Evolutionary conservation across 202 grass and related monocot species (phyloP).

Genomic region (Carex sylvatica): DNA sequence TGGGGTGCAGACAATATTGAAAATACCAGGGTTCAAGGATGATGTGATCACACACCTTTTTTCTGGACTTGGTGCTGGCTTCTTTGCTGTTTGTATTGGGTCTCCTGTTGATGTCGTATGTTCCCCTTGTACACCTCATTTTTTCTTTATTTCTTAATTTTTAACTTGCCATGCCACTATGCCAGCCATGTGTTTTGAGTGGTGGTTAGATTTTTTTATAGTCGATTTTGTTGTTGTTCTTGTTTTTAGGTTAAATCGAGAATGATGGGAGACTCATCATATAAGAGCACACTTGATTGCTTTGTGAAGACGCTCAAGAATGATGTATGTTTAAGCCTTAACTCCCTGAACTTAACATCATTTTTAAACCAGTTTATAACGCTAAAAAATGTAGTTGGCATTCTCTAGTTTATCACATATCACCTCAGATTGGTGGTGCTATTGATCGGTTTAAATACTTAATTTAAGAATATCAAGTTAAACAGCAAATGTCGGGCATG

Average conservation of each 20-base stretch:
- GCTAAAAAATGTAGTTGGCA: background rate
- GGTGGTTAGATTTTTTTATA: background rate
- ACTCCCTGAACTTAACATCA: background rate
- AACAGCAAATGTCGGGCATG: background rate
- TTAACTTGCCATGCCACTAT: background rate
- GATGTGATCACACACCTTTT: constrained; percentile 82
- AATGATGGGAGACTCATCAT: constrained; percentile 92
- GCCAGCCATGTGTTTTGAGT: constrained; percentile 10
- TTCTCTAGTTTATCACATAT: background rate
- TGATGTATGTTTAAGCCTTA: constrained; percentile 53
- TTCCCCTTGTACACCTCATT: constrained; percentile 17
- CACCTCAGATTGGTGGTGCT: background rate
- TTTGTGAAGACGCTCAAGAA: constrained; percentile 94
- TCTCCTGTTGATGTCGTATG: constrained; percentile 92
- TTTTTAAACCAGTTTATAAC: constrained; percentile 9
- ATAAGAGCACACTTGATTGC: constrained; percentile 77
- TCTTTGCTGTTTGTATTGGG: constrained; percentile 94
- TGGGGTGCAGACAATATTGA: constrained; percentile 65
- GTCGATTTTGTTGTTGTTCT: background rate
- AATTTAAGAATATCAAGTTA: background rate
- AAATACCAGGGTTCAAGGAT: constrained; percentile 91
- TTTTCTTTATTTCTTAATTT: constrained; percentile 9
- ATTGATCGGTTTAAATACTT: constrained; percentile 10
- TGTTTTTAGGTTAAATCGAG: constrained; percentile 76
- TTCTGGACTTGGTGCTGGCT: constrained; percentile 77